Percentiles rank a stretch among this genome's conserved stretches.
Conservation (phyloP, 2,329 filamentous ascomycete species). For the Aureobasidium sp. region DNA sequence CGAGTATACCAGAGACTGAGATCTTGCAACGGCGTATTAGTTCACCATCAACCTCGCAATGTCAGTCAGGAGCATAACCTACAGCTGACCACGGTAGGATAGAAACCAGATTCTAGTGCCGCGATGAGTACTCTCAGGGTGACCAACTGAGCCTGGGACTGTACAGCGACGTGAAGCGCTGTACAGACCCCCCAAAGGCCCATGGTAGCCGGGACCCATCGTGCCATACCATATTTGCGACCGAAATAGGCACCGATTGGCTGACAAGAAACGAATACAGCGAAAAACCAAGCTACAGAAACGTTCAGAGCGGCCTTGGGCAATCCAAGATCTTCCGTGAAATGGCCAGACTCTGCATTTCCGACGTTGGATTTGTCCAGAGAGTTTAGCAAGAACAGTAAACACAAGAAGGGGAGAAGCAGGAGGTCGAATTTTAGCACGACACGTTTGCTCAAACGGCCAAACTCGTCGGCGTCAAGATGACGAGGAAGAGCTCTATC, state of each 20-base stretch:
- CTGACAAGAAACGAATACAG: slow-evolving; percentile 52
- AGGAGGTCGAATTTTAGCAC: slow-evolving; percentile 44
- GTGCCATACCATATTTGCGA: slow-evolving; percentile 47
- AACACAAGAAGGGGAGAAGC: slow-evolving; percentile 45
- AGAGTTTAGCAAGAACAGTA: slow-evolving; percentile 47
- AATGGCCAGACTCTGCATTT: slow-evolving; percentile 52
- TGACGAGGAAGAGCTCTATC: not conserved
- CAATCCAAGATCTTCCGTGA: slow-evolving; percentile 49
- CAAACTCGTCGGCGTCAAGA: not conserved
- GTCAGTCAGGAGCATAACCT: not conserved
- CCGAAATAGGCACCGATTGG: slow-evolving; percentile 52
- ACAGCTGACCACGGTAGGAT: slow-evolving; percentile 50
- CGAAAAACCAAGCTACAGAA: slow-evolving; percentile 51
- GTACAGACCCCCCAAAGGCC: slow-evolving; percentile 46
- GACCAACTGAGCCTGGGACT: slow-evolving; percentile 41
- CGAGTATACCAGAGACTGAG: slow-evolving; percentile 52
- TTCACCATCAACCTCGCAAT: not conserved
- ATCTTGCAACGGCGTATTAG: slow-evolving; percentile 23
- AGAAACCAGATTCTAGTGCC: slow-evolving; percentile 50
- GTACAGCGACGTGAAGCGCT: slow-evolving; percentile 41
- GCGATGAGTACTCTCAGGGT: slow-evolving; percentile 41
- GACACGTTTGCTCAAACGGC: slow-evolving; percentile 28
- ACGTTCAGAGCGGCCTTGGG: slow-evolving; percentile 47
- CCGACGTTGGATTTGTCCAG: slow-evolving; percentile 49
- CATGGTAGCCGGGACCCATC: slow-evolving; percentile 54